Conservation (phyloP, 1,284 basidiomycete genomes). For the Polyporus tsugae region DNA sequence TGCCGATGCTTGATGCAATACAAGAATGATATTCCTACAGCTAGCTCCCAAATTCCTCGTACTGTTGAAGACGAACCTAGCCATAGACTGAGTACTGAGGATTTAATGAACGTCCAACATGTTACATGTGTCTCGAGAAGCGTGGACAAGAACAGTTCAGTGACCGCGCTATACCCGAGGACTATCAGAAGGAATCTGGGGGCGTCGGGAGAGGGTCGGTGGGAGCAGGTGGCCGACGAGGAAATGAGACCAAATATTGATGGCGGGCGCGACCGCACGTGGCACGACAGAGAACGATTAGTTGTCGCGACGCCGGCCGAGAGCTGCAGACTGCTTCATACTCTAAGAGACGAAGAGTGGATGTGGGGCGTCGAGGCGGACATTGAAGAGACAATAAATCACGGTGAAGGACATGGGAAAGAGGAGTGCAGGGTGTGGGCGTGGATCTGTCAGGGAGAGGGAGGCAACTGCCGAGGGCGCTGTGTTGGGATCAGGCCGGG, state of each 20-base stretch:
- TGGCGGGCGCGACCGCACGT: background rate
- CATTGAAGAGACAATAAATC: background rate
- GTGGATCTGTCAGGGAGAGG: background rate
- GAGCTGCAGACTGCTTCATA: too few relatives aligned
- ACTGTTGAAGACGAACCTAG: too few relatives aligned
- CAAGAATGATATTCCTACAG: too few relatives aligned
- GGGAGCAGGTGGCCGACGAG: background rate
- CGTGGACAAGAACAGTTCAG: too few relatives aligned
- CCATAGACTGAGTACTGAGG: too few relatives aligned
- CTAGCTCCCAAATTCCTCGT: too few relatives aligned
- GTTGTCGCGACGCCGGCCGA: background rate
- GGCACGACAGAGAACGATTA: background rate
- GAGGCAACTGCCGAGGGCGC: constrained; percentile 4
- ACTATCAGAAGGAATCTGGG: background rate
- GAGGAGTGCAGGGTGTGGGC: background rate
- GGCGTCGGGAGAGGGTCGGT: background rate
- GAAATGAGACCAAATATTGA: background rate
- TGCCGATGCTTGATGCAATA: too few relatives aligned
- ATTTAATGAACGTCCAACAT: too few relatives aligned
- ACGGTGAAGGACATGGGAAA: background rate
- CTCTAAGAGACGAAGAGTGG: too few relatives aligned
- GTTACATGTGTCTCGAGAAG: too few relatives aligned
- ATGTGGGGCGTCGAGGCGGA: background rate
- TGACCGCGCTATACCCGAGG: background rate
- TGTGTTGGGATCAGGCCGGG: background rate